Percentiles rank a stretch among this genome's conserved stretches.
These are phyloP conservation scores for Boletus sp. DNA, from an alignment of 768 basidiomycete genomes.

Conservation along the genomic window DNA sequence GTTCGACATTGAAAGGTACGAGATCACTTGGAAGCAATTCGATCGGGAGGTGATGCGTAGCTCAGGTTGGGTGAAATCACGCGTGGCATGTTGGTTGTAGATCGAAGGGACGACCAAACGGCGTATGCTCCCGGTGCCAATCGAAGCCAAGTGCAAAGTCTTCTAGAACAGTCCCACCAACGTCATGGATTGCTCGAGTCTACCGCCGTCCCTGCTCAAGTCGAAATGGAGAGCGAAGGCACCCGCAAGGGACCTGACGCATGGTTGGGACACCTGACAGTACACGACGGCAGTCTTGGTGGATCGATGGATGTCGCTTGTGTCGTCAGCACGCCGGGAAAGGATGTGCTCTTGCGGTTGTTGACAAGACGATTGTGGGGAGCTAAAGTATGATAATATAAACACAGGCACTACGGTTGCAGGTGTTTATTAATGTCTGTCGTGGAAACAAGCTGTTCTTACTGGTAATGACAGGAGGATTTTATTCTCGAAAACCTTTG, in stretches of 20 bases:
- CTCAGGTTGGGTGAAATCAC: conserved; percentile 73
- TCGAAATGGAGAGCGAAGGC: conserved; percentile 42
- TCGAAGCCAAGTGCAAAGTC: conserved; percentile 59
- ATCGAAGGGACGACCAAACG: conserved; percentile 65
- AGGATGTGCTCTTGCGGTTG: conserved; percentile 44
- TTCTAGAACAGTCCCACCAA: conserved; percentile 40
- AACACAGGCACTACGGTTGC: background rate
- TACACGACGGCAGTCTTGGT: conserved; percentile 19
- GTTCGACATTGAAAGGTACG: conserved; percentile 72
- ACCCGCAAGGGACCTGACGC: conserved; percentile 13
- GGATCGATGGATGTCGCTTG: conserved; percentile 42
- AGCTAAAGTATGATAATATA: background rate
- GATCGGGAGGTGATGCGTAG: background rate
- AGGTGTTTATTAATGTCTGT: background rate
- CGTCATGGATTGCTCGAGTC: conserved; percentile 45
- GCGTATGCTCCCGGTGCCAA: conserved; percentile 66
- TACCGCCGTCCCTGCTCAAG: conserved; percentile 51
- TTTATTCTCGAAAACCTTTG: background rate
- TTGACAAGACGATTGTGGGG: conserved; percentile 61
- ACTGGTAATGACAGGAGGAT: background rate
- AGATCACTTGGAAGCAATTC: background rate
- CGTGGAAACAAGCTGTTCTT: background rate
- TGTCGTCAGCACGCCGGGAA: conserved; percentile 65
- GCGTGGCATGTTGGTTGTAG: conserved; percentile 84
- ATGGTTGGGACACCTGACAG: conserved; percentile 20